phyloP scores from a whole-genome alignment of 108 stramenopile species.

The Pseudonitzschia multistriata region DNA sequence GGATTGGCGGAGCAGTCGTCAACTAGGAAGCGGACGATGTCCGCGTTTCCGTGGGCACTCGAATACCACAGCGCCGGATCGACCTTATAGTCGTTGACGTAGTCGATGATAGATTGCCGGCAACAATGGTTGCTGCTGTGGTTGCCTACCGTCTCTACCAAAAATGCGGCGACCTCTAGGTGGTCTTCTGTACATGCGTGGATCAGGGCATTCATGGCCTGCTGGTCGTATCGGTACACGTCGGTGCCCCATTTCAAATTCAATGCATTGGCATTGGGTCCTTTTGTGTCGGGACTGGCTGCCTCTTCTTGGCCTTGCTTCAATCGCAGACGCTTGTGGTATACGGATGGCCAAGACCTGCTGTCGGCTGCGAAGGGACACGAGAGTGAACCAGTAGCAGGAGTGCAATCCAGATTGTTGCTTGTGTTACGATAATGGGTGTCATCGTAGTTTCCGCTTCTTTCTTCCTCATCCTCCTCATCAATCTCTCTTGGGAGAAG shows the following conservation, averaged over 20 bases:
- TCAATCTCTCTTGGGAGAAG: background rate
- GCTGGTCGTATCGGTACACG: constrained; percentile 21
- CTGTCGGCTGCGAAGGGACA: background rate
- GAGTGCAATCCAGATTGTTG: too few species aligned
- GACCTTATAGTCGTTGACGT: constrained; percentile 26
- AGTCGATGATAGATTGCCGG: background rate
- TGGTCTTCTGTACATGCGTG: constrained; percentile 21
- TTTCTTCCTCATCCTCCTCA: background rate
- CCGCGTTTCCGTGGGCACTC: constrained; percentile 16
- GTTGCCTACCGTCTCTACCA: background rate
- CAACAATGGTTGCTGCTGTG: constrained; percentile 2
- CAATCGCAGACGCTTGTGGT: too few species aligned
- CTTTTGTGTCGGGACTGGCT: too few species aligned
- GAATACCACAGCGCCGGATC: constrained; percentile 34
- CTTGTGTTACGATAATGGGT: background rate
- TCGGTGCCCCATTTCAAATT: constrained; percentile 4
- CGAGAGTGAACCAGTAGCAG: background rate
- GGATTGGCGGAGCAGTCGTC: constrained; percentile 8
- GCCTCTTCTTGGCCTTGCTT: too few species aligned
- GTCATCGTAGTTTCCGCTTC: background rate
- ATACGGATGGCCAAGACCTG: too few species aligned
- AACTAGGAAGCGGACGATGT: constrained; percentile 7
- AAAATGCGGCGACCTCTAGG: background rate
- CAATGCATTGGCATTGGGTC: too few species aligned
- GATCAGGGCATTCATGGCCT: constrained; percentile 32